A percentile compares a stretch with the other conserved stretches of the same genome.
phyloP scores from a whole-genome alignment of 176 grass and related monocot genomes.

The Aegilops longissima region DNA sequence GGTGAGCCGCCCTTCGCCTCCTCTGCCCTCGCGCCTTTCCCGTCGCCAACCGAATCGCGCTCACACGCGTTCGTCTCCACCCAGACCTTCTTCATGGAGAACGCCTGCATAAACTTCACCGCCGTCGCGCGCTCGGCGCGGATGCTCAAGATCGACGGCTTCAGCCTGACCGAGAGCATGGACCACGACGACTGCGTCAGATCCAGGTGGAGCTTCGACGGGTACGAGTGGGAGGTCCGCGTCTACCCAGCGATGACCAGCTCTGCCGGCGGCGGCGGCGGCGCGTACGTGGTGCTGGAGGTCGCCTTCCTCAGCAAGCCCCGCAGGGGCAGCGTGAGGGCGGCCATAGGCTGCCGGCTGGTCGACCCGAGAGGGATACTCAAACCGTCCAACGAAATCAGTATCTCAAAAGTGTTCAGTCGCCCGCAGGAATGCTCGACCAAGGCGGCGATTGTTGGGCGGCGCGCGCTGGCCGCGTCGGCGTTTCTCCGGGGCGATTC shows the following conservation, averaged over 20 bases:
- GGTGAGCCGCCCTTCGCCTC: not conserved
- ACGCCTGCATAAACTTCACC: not conserved
- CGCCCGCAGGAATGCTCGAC: not conserved
- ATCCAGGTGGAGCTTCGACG: not conserved
- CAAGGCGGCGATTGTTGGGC: not conserved
- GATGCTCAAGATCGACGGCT: not conserved
- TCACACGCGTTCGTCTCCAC: not conserved
- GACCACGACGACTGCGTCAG: not conserved
- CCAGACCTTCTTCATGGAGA: not conserved
- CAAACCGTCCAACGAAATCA: not conserved
- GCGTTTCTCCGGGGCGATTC: not conserved
- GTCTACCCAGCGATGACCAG: not conserved
- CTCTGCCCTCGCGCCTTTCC: not conserved
- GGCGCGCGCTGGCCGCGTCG: not conserved
- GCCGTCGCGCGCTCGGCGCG: not conserved
- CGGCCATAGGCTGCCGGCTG: not conserved
- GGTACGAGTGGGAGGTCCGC: not conserved
- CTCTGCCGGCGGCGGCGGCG: not conserved
- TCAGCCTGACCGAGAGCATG: not conserved
- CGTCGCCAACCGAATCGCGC: not conserved
- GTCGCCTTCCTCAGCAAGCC: not conserved
- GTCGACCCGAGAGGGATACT: not conserved
- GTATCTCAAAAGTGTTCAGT: not conserved
- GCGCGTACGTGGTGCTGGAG: not conserved
- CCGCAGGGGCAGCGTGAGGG: not conserved